A percentile compares a stretch with the other conserved stretches of the same genome.
Conservation (phyloP, 2,329 filamentous ascomycete species). For the Talaromyces sp. region DNA sequence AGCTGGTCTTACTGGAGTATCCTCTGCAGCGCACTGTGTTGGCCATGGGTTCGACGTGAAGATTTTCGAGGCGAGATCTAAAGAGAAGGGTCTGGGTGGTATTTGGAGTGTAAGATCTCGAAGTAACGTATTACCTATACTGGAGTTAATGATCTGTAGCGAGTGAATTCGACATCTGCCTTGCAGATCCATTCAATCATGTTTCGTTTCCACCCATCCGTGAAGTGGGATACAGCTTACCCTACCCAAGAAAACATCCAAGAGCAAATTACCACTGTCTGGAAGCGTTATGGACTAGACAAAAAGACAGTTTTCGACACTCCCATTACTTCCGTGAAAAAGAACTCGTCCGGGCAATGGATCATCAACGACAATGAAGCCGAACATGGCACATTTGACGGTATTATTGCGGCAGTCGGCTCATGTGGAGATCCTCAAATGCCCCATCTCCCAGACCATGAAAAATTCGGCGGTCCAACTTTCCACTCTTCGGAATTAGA, state of each 20-base stretch:
- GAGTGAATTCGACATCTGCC: constrained; percentile 76
- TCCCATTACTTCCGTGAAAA: constrained; percentile 65
- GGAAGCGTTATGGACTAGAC: constrained; percentile 71
- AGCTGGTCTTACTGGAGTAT: constrained; percentile 70
- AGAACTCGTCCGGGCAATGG: constrained; percentile 67
- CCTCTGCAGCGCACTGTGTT: constrained; percentile 75
- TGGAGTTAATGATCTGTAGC: constrained; percentile 39
- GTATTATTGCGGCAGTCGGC: constrained; percentile 72
- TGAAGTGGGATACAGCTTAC: constrained; percentile 72
- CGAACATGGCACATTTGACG: constrained; percentile 70
- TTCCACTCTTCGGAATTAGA: constrained; percentile 74
- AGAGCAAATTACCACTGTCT: constrained; percentile 66
- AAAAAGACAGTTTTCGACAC: constrained; percentile 69
- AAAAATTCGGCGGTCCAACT: constrained; percentile 67
- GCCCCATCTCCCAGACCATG: constrained; percentile 66
- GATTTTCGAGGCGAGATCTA: constrained; percentile 69
- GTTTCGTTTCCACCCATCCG: constrained; percentile 82
- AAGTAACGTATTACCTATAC: not conserved
- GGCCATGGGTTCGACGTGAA: constrained; percentile 80
- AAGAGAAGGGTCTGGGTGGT: constrained; percentile 64
- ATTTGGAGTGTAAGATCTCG: constrained; percentile 67
- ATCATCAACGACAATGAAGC: constrained; percentile 71
- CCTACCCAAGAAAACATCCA: constrained; percentile 73
- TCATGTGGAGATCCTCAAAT: constrained; percentile 77
- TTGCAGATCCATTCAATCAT: constrained; percentile 82